Evolutionary conservation across 2,329 filamentous ascomycete species (phyloP), one percentile per base, ranked within the genome.

Genomic region (Trichoderma pleuroti): DNA sequence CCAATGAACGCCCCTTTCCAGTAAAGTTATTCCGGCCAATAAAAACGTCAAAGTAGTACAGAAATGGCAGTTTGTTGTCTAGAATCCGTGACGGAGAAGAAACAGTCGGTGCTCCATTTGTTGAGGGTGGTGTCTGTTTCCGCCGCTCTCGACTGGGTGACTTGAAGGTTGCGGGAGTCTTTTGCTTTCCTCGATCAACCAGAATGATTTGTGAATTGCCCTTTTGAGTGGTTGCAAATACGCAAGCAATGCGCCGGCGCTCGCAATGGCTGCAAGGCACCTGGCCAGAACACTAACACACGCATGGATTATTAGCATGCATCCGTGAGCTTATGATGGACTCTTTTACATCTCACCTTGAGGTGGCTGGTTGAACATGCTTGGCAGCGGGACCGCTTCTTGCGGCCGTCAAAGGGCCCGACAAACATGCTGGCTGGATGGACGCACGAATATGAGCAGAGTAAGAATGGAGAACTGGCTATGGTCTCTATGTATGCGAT

Each of bases 371-470:
- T 61, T 4, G 75, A 74, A 56, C 80, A 81, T 5, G 73, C 66
- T 28, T 73, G 63, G 36, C 80, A 81, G 12, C 79, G 75, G 2
- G 76, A 80, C 34, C 77, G 74, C 66, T 75, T 78, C 60, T 74
- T 77, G 3, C 80, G 76, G 1, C 74, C 60, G 64, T 81, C 80
- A 42, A 81, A 81, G 2, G 79, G 80, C 0, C 80, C 80, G 1
- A 80, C 46, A 30, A 74, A 72, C 77, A 79, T 79, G 8, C 65
- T 72, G 14, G 10, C 18, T 7, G 2, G 18, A n/a, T 8, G 26
- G 18, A 30, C 7, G 21, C 12, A 10, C 3, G n/a, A 54, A 65
- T 34, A 54, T 30, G 21, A 10, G n/a, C 14, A 14, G 2, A 34
- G 30, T 14, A 11, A 6, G n/a, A 64, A 32, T 21, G 12, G 46